These are phyloP conservation scores for Neoboletus magnificus DNA, from an alignment of 768 basidiomycete genomes.

Conservation along the genomic window DNA sequence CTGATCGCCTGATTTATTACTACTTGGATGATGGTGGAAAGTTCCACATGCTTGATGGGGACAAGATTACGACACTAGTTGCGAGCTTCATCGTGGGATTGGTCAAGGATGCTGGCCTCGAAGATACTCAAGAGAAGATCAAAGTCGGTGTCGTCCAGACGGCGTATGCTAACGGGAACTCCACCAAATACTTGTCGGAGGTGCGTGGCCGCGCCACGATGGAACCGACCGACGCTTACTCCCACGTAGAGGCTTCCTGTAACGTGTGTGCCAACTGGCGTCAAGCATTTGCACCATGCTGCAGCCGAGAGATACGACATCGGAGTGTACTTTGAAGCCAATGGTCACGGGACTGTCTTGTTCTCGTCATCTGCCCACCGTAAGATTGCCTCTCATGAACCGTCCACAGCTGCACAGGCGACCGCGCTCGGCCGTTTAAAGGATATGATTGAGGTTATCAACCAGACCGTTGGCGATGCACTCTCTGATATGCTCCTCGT, in stretches of 20 bases:
- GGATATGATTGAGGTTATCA: constrained; percentile 82
- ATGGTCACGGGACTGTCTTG: constrained; percentile 96
- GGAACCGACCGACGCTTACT: constrained; percentile 6
- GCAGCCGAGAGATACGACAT: constrained; percentile 88
- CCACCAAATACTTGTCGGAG: constrained; percentile 86
- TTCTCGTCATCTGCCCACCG: constrained; percentile 78
- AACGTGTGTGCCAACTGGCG: constrained; percentile 92
- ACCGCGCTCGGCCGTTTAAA: constrained; percentile 75
- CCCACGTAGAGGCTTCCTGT: constrained; percentile 81
- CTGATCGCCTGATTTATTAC: constrained; percentile 95
- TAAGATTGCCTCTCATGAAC: constrained; percentile 57
- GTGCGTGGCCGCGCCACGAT: constrained; percentile 39
- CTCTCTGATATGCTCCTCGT: constrained; percentile 95
- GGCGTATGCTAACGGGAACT: constrained; percentile 96
- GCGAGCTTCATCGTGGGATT: constrained; percentile 91
- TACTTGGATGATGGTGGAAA: constrained; percentile 74
- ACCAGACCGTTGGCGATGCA: constrained; percentile 98
- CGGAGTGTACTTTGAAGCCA: constrained; percentile 99
- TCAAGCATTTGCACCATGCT: constrained; percentile 97
- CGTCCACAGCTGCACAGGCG: constrained; percentile 78
- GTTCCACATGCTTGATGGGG: constrained; percentile 95
- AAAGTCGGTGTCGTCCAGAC: constrained; percentile 97
- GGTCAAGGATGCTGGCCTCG: constrained; percentile 80
- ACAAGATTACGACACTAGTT: constrained; percentile 94
- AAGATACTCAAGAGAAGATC: constrained; percentile 47